A percentile compares a stretch with the other conserved stretches of the same genome.
Conservation (phyloP, 495 filamentous ascomycete genomes). For the Aspergillus saccharolyticus region DNA sequence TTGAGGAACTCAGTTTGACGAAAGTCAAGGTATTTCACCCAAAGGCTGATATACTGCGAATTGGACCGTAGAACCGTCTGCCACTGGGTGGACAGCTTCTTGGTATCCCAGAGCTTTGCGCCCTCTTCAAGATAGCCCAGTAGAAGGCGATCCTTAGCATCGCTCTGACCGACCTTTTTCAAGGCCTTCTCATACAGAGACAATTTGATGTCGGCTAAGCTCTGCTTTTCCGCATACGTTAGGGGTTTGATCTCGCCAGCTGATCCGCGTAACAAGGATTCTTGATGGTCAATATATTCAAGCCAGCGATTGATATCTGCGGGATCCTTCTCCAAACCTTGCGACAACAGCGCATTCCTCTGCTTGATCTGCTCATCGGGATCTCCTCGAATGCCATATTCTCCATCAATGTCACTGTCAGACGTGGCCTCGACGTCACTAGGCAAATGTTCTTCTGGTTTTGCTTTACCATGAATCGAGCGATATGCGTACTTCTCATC, state of each 20-base stretch:
- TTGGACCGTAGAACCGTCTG: conserved; percentile 52
- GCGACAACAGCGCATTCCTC: conserved; percentile 53
- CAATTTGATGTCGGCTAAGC: conserved; percentile 71
- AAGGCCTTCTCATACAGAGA: conserved; percentile 80
- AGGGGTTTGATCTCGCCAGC: conserved; percentile 35
- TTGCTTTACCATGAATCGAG: conserved; percentile 64
- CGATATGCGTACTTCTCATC: conserved; percentile 58
- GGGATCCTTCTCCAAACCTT: conserved; percentile 56
- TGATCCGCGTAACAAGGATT: conserved; percentile 48
- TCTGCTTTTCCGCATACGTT: conserved; percentile 57
- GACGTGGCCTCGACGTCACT: conserved; percentile 51
- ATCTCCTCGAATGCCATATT: conserved; percentile 29
- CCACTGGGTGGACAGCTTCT: conserved; percentile 61
- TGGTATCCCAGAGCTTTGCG: conserved; percentile 62
- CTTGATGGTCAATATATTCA: conserved; percentile 69
- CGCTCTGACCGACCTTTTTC: conserved; percentile 41
- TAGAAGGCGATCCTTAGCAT: conserved; percentile 51
- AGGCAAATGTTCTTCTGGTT: conserved; percentile 41
- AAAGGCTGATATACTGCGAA: conserved; percentile 56
- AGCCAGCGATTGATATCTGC: conserved; percentile 70
- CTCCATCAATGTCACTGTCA: conserved; percentile 40
- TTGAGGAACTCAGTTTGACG: conserved; percentile 61
- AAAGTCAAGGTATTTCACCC: conserved; percentile 71
- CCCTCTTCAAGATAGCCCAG: conserved; percentile 69
- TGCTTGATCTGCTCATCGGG: conserved; percentile 38